Evolutionary conservation across 495 filamentous ascomycete genomes (phyloP).

Genomic region (Xylaria acuta): DNA sequence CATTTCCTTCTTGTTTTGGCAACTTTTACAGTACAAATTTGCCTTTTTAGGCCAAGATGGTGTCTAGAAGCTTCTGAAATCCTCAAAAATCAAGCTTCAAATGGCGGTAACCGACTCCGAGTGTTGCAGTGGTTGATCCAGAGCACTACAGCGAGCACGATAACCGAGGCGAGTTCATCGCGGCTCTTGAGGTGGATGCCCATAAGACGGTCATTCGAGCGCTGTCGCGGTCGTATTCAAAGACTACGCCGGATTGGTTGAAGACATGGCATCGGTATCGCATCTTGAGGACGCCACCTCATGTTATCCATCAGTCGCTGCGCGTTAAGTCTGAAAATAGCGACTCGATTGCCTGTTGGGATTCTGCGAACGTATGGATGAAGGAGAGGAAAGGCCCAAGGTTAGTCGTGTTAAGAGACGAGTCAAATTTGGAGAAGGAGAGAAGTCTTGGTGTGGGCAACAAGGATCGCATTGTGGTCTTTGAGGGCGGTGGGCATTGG

Average conservation of each 20-base stretch:
- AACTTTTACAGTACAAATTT: no score
- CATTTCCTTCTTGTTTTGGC: no score
- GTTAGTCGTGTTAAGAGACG: constrained; percentile 12
- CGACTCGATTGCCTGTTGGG: constrained; percentile 14
- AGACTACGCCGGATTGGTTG: constrained; percentile 16
- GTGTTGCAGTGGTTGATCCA: constrained; percentile 13
- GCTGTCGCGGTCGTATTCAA: constrained; percentile 4
- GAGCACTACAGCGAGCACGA: constrained; percentile 19
- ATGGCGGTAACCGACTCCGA: no score
- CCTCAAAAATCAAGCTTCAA: no score
- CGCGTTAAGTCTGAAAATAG: constrained; percentile 6
- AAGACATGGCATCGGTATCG: constrained; percentile 24
- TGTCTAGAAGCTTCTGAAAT: no score
- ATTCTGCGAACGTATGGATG: constrained; percentile 19
- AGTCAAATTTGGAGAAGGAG: constrained; percentile 22
- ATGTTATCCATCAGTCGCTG: constrained; percentile 12
- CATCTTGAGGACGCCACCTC: constrained; percentile 4
- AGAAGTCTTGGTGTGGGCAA: constrained; percentile 14
- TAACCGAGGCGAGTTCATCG: constrained; percentile 1
- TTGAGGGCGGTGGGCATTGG: constrained; percentile 18
- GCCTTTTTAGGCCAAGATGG: no score
- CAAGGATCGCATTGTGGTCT: constrained; percentile 15
- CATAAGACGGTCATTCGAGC: background rate
- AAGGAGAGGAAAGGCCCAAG: constrained; percentile 7
- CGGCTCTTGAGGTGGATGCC: background rate